These are phyloP conservation scores for Cenchrus fungigraminus DNA, from an alignment of 176 grass and related monocot species.

Conservation along the genomic window DNA sequence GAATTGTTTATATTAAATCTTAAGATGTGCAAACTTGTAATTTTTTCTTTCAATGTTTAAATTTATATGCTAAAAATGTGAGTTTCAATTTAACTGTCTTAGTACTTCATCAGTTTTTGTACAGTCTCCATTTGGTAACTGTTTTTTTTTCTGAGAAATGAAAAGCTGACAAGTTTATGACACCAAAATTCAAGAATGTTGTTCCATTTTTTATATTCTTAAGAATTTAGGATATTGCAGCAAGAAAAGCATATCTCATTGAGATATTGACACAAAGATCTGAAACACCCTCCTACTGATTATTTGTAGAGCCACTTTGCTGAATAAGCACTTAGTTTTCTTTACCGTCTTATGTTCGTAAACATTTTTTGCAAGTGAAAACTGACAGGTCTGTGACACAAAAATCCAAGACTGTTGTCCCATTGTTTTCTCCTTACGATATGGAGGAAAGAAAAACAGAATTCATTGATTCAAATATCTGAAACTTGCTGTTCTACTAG, in stretches of 20 bases:
- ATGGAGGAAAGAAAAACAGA: background rate
- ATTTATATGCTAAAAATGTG: background rate
- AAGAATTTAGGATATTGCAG: background rate
- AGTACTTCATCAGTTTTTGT: background rate
- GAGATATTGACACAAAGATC: background rate
- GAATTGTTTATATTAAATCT: background rate
- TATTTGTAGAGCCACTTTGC: background rate
- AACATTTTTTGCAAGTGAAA: background rate
- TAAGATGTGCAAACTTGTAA: background rate
- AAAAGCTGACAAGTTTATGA: background rate
- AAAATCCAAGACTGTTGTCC: background rate
- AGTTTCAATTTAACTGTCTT: background rate
- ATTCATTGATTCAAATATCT: background rate
- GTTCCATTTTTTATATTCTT: background rate
- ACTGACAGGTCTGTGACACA: background rate
- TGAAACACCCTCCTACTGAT: background rate
- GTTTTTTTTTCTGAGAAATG: background rate
- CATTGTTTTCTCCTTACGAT: background rate
- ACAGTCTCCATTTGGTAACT: background rate
- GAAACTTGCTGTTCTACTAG: background rate
- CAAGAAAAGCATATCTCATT: background rate
- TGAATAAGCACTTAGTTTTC: constrained; percentile 10
- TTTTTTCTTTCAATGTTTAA: background rate
- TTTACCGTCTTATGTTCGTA: background rate
- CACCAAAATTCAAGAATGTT: background rate